Percentiles rank a stretch among this genome's conserved stretches.
These are phyloP conservation scores for Lactuca saligna DNA, from an alignment of 129 eudicot species.

Conservation along the genomic window DNA sequence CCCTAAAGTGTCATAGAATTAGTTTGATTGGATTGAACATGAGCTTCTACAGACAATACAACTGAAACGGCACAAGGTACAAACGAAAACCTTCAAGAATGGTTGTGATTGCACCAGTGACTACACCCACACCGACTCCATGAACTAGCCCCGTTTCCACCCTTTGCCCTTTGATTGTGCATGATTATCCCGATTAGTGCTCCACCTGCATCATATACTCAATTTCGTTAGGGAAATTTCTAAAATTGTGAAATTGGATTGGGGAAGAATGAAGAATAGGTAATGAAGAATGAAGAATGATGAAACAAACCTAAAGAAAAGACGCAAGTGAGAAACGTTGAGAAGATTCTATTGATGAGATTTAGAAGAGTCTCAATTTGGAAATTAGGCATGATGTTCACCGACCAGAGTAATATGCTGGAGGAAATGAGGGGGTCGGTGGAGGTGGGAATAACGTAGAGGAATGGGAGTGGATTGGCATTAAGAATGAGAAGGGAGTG, in stretches of 20 bases:
- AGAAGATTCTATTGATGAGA: constrained; percentile 28
- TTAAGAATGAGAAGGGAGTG: background rate
- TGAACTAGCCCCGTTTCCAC: constrained; percentile 73
- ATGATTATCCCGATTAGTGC: constrained; percentile 58
- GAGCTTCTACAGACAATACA: too few relatives aligned
- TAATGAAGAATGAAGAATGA: background rate
- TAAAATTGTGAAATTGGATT: background rate
- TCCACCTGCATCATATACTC: constrained; percentile 50
- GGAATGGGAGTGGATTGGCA: constrained; percentile 23
- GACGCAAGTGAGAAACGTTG: constrained; percentile 42
- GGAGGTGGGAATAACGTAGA: constrained; percentile 21
- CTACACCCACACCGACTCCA: constrained; percentile 70
- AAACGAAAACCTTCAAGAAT: constrained; percentile 60
- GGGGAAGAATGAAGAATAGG: too few relatives aligned
- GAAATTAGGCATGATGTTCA: constrained; percentile 15
- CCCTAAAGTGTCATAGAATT: too few relatives aligned
- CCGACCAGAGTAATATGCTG: background rate
- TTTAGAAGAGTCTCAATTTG: constrained; percentile 20
- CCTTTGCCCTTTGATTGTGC: constrained; percentile 79
- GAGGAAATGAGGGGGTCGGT: background rate
- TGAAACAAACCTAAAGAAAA: constrained; percentile 52
- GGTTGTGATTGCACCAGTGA: constrained; percentile 69
- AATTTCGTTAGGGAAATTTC: background rate
- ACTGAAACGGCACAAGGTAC: background rate
- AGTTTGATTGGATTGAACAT: too few relatives aligned